These are phyloP conservation scores for Anthoceros angustus DNA, from an alignment of 225 moss, liverwort and hornwort genomes.

Conservation along the genomic window DNA sequence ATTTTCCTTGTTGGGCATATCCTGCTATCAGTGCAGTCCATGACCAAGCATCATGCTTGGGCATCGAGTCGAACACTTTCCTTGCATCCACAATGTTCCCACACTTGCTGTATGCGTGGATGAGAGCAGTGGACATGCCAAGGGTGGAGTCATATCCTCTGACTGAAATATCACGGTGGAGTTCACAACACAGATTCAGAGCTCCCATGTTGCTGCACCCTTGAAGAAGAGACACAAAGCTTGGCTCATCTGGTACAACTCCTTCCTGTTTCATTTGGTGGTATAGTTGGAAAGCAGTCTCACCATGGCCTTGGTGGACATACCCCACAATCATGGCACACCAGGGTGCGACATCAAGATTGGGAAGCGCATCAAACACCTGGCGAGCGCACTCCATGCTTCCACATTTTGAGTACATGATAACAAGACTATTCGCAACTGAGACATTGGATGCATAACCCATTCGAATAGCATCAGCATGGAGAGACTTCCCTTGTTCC, in stretches of 20 bases:
- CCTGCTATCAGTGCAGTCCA: too few relatives aligned
- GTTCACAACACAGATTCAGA: too few relatives aligned
- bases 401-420: background rate
- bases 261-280: background rate
- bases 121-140: too few relatives aligned
- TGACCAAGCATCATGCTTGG: too few relatives aligned
- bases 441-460: background rate
- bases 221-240: conserved; percentile 3
- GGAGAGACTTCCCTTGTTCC: too few relatives aligned
- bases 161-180: too few relatives aligned
- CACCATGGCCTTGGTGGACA: background rate
- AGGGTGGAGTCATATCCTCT: too few relatives aligned
- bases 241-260: background rate
- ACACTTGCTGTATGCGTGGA: too few relatives aligned
- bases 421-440: background rate
- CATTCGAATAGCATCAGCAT: too few relatives aligned
- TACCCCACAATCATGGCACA: background rate
- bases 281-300: background rate
- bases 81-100: too few relatives aligned
- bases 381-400: background rate
- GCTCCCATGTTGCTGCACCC: conserved; percentile 18
- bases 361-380: background rate
- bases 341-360: background rate
- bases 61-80: too few relatives aligned
- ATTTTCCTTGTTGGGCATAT: too few relatives aligned